Percentiles rank a stretch among this genome's conserved stretches.
phyloP scores from a whole-genome alignment of 2,329 filamentous ascomycete genomes.

The Colletotrichum cereale region DNA sequence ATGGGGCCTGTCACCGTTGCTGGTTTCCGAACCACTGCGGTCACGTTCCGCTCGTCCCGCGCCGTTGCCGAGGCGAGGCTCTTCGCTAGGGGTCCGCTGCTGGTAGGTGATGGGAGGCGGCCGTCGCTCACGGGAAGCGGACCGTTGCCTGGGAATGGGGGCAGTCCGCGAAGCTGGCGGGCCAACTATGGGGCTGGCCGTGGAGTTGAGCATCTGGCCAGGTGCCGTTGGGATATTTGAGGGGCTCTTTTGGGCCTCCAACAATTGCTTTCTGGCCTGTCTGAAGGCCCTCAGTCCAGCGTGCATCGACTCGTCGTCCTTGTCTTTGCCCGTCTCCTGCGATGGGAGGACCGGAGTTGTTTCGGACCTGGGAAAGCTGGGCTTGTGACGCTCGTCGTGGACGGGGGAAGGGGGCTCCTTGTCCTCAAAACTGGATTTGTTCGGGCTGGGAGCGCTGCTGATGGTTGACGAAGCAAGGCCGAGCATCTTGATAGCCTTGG shows the following conservation, averaged over 20 bases:
- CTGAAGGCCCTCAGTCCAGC: constrained; percentile 68
- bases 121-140: constrained; percentile 59
- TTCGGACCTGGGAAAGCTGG: constrained; percentile 16
- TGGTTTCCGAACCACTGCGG: constrained; percentile 68
- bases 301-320: constrained; percentile 58
- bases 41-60: constrained; percentile 58
- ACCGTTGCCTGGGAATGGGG: constrained; percentile 47
- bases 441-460: constrained; percentile 55
- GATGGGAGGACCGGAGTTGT: constrained; percentile 1
- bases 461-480: constrained; percentile 63
- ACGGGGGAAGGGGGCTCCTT: constrained; percentile 47
- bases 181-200: constrained; percentile 6
- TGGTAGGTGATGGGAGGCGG: constrained; percentile 60
- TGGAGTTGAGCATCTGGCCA: constrained; percentile 15
- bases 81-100: constrained; percentile 58
- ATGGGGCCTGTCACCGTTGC: constrained; percentile 56
- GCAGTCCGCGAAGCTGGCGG: constrained; percentile 42
- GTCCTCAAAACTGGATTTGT: constrained; percentile 54
- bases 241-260: constrained; percentile 59
- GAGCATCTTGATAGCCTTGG: constrained; percentile 73
- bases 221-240: constrained; percentile 45
- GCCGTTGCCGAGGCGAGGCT: constrained; percentile 48
- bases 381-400: constrained; percentile 44
- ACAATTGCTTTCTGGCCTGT: constrained; percentile 67
- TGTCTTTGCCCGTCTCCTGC: constrained; percentile 41